phyloP scores from a whole-genome alignment of 345 rosid genomes.

The Lepidium africanum region DNA sequence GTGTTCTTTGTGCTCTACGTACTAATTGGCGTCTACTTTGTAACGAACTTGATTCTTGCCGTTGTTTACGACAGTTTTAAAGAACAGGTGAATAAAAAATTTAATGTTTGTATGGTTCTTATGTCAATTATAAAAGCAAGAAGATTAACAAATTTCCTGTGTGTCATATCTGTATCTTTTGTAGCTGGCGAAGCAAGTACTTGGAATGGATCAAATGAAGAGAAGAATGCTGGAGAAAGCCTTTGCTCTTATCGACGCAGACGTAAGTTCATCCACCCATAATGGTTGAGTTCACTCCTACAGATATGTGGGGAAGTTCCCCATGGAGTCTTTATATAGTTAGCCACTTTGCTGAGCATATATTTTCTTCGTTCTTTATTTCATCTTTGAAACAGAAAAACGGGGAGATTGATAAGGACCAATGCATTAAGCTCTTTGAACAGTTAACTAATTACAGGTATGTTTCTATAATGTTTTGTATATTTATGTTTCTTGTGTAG shows the following conservation, averaged over 20 bases:
- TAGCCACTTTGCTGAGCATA: conserved; percentile 4
- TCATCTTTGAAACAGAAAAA: conserved; percentile 39
- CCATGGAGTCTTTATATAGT: neutral
- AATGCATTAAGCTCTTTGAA: conserved; percentile 70
- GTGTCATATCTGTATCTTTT: conserved; percentile 5
- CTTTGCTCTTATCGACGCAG: conserved; percentile 64
- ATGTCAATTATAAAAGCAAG: neutral
- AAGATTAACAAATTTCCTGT: neutral
- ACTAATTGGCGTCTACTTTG: conserved; percentile 88
- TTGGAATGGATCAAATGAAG: conserved; percentile 67
- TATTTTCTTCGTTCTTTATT: neutral
- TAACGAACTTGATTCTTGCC: conserved; percentile 96
- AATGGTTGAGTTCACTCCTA: conserved; percentile 3
- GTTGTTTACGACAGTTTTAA: conserved; percentile 96
- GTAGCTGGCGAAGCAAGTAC: conserved; percentile 88
- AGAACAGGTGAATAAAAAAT: conserved; percentile 52
- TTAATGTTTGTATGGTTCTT: neutral
- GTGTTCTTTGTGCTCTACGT: conserved; percentile 74
- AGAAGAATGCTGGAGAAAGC: conserved; percentile 63
- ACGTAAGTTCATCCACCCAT: conserved; percentile 42
- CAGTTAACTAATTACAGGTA: conserved; percentile 89
- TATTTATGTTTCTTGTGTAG: neutral
- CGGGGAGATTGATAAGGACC: conserved; percentile 61
- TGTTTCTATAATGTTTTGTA: neutral
- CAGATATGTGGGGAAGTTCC: neutral